A percentile compares a stretch with the other conserved stretches of the same genome.
These are phyloP conservation scores for Chytriomyces hyalinus DNA, from an alignment of 192 early-diverging fungal genomes.

Conservation along the genomic window DNA sequence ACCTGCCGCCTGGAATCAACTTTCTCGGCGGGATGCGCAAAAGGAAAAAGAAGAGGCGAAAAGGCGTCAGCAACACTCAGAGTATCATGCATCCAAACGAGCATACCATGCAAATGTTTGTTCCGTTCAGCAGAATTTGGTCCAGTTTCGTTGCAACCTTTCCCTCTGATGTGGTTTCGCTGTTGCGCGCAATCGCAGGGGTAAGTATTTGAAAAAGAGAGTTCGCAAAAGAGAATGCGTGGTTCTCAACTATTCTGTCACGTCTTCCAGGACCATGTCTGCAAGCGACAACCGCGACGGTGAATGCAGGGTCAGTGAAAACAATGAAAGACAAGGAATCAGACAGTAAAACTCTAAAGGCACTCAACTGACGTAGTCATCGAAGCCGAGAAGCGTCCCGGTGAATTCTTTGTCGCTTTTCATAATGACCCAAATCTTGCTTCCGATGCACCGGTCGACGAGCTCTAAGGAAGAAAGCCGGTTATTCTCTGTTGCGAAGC, in stretches of 20 bases:
- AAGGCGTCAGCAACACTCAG: background rate
- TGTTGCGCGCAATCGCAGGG: conserved; percentile 26
- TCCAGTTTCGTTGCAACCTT: conserved; percentile 77
- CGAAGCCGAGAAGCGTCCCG: conserved; percentile 95
- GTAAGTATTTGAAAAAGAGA: conserved; percentile 10
- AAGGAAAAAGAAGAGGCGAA: background rate
- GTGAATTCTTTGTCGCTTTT: conserved; percentile 97
- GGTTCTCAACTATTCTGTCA: conserved; percentile 80
- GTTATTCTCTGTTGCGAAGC: background rate
- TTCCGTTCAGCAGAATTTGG: conserved; percentile 95
- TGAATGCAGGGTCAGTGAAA: background rate
- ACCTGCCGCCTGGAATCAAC: conserved; percentile 55
- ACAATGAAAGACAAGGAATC: background rate
- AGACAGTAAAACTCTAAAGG: background rate
- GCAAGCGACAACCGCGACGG: background rate
- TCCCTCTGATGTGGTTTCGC: conserved; percentile 80
- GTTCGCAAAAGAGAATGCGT: background rate
- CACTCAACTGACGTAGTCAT: conserved; percentile 91
- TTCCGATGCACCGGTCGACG: conserved; percentile 97
- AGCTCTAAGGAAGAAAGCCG: conserved; percentile 70
- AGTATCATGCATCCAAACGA: background rate
- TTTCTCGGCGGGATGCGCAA: background rate
- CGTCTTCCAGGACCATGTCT: conserved; percentile 97
- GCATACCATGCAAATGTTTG: conserved; percentile 93
- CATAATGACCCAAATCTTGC: conserved; percentile 97